A percentile compares a stretch with the other conserved stretches of the same genome.
These are phyloP conservation scores for Candida ovalis DNA, from an alignment of 805 yeast species.

Conservation along the genomic window DNA sequence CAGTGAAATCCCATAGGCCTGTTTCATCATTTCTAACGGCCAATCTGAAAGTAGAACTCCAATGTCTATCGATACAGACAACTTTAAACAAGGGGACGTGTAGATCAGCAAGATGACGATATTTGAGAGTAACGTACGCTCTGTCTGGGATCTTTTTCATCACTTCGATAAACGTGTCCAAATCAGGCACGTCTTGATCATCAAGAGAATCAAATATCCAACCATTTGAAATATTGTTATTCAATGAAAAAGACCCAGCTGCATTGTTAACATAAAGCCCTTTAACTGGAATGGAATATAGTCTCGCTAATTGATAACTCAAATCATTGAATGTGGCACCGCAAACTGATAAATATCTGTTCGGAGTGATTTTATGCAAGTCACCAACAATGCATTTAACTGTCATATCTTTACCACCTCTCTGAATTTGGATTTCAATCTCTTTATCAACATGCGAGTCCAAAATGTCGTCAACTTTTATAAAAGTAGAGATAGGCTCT, in stretches of 20 bases:
- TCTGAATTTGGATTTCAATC: slow-evolving; percentile 56
- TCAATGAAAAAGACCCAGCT: slow-evolving; percentile 68
- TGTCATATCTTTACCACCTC: slow-evolving; percentile 63
- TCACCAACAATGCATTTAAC: slow-evolving; percentile 61
- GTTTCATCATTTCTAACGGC: slow-evolving; percentile 58
- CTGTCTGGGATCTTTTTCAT: slow-evolving; percentile 77
- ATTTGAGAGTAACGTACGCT: slow-evolving; percentile 63
- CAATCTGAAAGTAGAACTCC: slow-evolving; percentile 68
- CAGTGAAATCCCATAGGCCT: slow-evolving; percentile 53
- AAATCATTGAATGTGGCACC: slow-evolving; percentile 86
- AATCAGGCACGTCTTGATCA: slow-evolving; percentile 66
- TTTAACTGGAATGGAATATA: slow-evolving; percentile 74
- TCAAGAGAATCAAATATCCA: slow-evolving; percentile 81
- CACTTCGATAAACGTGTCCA: slow-evolving; percentile 73
- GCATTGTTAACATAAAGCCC: slow-evolving; percentile 83
- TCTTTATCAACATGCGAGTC: slow-evolving; percentile 65
- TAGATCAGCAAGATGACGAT: slow-evolving; percentile 74
- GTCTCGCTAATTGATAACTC: slow-evolving; percentile 85
- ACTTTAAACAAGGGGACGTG: slow-evolving; percentile 70
- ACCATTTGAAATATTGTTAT: slow-evolving; percentile 57
- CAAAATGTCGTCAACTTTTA: slow-evolving; percentile 77
- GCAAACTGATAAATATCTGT: slow-evolving; percentile 71
- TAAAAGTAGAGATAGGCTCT: slow-evolving; percentile 59
- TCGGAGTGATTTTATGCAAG: slow-evolving; percentile 79
- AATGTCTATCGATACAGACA: slow-evolving; percentile 76